phyloP scores from a whole-genome alignment of 2,329 filamentous ascomycete species.

The Fusarium staphyleae region DNA sequence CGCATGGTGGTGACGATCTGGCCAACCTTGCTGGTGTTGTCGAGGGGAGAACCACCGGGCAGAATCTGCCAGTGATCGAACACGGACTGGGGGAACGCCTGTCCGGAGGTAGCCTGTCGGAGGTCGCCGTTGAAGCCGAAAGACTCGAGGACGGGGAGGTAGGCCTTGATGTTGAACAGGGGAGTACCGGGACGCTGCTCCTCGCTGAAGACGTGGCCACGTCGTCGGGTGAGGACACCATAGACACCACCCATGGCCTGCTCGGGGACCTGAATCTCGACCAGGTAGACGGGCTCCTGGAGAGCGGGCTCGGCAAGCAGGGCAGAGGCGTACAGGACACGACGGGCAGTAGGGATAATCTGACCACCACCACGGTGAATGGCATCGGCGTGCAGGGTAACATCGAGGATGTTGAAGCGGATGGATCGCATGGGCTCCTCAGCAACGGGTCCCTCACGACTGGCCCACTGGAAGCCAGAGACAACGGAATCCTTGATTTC shows the following conservation, averaged over 20 bases:
- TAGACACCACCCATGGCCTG: conserved; percentile 99
- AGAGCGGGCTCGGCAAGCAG: conserved; percentile 92
- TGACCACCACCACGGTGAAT: conserved; percentile 99
- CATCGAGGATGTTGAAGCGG: conserved; percentile 99
- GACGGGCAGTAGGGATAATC: conserved; percentile 96
- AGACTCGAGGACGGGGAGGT: conserved; percentile 95
- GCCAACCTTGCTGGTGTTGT: conserved; percentile 82
- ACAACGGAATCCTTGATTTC: conserved; percentile 99
- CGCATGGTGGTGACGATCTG: conserved; percentile 86
- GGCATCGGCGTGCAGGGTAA: conserved; percentile 98
- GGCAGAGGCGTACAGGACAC: conserved; percentile 92
- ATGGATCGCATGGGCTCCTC: conserved; percentile 98
- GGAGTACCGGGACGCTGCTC: conserved; percentile 98
- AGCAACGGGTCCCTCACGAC: conserved; percentile 93
- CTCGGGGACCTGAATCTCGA: conserved; percentile 99
- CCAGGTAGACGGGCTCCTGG: conserved; percentile 97
- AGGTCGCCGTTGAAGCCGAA: conserved; percentile 99
- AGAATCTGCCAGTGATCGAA: conserved; percentile 99
- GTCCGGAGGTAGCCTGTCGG: conserved; percentile 88
- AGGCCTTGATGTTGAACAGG: conserved; percentile 99
- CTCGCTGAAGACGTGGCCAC: conserved; percentile 99
- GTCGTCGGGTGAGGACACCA: conserved; percentile 94
- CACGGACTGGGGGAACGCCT: conserved; percentile 98
- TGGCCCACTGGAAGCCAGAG: conserved; percentile 99
- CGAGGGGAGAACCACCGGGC: conserved; percentile 90